Base-by-base conservation (phyloP, 164 flowering plant genomes). In the Vitis vinifera region DNA sequence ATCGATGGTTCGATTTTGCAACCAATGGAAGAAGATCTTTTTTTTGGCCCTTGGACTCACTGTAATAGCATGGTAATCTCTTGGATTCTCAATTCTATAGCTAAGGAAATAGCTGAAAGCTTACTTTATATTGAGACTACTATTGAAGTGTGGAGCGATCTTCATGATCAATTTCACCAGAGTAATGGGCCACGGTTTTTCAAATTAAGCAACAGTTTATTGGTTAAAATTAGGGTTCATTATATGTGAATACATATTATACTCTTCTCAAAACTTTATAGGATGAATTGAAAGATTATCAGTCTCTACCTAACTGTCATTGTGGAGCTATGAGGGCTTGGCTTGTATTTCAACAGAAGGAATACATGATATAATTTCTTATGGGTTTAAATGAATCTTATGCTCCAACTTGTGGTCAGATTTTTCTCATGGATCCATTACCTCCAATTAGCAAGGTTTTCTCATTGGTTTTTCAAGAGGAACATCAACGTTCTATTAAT, bases 351-450 rank as follows among this genome's bases (percentile, higher is more conserved):
- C 62, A 13, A 16, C 14, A 16, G 61, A 9, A 0, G 2, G 62
- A 59, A 4, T 16, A 17, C 10, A 1, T 19, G 7, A 15, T 59
- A 27, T 16, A 59, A 19, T 59, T 59, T 19, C 31, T 57, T 16
- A 10, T 59, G 62, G 62, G 62, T 3, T 59, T 59, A 9, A 59
- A 14, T 17, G 62, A 13, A 7, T n/a, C 62, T 11, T 10, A 11
- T 19, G 50, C n/a, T 17, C 59, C 60, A 7, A 55, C 12, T 55
- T 0, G 14, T 8, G 51, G 17, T 15, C 65, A 57, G 8, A 23
- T 29, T n/a, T 47, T 55, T 23, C 58, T 50, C 27, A 66, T 56
- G 75, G 44, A 31, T 31, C 44, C 44, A 31, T 31, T 31, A 31
- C 0, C 44, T 31, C 44, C 4, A 31, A 31, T 2, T 31, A 6